Evolutionary conservation across 164 flowering plant species (phyloP).

Genomic region (Tetracentron sinense): DNA sequence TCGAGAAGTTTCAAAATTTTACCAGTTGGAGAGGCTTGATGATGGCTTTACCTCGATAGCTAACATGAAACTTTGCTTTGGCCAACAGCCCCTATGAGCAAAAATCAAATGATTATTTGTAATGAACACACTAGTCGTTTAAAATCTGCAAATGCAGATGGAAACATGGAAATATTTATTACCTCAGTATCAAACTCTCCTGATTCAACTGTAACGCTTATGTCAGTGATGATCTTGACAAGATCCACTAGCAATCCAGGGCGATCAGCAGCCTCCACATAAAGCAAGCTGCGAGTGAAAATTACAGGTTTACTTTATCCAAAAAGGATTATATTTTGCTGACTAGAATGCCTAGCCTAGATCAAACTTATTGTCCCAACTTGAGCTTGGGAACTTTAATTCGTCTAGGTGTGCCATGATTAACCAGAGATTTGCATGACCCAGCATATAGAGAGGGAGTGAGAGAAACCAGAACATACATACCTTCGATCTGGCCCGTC

Average conservation of each 20-base stretch:
- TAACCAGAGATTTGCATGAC: not conserved
- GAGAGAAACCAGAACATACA: constrained; percentile 9
- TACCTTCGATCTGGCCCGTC: constrained; percentile 95
- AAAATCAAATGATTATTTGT: not conserved
- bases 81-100: constrained; percentile 80
- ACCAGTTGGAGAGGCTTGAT: constrained; percentile 93
- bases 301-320: no score
- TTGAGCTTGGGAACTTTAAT: not conserved
- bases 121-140: not conserved
- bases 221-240: constrained; percentile 80
- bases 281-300: constrained; percentile 83
- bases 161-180: not conserved
- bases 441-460: not conserved
- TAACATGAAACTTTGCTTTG: constrained; percentile 94
- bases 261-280: constrained; percentile 83
- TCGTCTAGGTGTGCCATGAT: not conserved
- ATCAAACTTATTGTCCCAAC: not conserved
- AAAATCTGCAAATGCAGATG: not conserved
- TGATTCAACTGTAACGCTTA: constrained; percentile 67
- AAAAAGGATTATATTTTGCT: no score
- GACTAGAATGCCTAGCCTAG: not conserved
- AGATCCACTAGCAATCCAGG: constrained; percentile 96
- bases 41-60: constrained; percentile 74
- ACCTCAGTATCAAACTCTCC: constrained; percentile 99
- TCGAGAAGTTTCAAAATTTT: not conserved